Conservation (phyloP, 2,329 filamentous ascomycete genomes). For the Fusarium oxysporum region DNA sequence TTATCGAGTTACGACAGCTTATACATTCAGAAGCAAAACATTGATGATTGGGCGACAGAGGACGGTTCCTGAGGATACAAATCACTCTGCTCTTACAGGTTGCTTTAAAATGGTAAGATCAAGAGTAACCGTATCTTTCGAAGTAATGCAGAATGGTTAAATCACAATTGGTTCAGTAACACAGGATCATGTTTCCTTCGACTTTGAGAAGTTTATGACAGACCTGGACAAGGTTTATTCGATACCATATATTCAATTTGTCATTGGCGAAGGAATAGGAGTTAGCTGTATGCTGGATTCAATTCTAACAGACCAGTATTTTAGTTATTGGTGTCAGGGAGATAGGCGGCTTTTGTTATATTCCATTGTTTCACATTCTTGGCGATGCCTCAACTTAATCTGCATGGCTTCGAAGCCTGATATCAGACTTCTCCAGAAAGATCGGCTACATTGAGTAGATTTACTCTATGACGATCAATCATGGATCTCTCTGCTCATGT, state of each 20-base stretch:
- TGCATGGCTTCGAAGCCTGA: accelerated
- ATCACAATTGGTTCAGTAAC: accelerated
- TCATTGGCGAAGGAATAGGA: accelerated
- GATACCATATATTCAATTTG: too few relatives aligned
- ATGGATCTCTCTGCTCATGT: neutral
- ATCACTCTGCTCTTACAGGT: neutral
- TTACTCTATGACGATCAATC: accelerated
- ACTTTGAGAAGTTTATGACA: neutral
- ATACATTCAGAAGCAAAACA: neutral
- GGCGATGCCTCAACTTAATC: accelerated
- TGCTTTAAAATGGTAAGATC: accelerated
- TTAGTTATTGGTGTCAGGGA: accelerated
- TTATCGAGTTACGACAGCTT: too few relatives aligned
- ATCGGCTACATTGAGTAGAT: accelerated
- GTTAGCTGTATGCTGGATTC: neutral
- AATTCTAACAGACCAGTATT: accelerated
- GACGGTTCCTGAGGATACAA: accelerated
- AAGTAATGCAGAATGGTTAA: accelerated
- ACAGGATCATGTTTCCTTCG: neutral
- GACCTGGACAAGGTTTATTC: too few relatives aligned
- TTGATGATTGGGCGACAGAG: too few relatives aligned
- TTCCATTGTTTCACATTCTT: neutral
- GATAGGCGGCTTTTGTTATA: accelerated
- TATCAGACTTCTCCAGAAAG: accelerated
- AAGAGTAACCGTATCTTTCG: accelerated